Base-by-base conservation (phyloP, 2,329 filamentous ascomycete species). In the Tolypocladium endophyticum region DNA sequence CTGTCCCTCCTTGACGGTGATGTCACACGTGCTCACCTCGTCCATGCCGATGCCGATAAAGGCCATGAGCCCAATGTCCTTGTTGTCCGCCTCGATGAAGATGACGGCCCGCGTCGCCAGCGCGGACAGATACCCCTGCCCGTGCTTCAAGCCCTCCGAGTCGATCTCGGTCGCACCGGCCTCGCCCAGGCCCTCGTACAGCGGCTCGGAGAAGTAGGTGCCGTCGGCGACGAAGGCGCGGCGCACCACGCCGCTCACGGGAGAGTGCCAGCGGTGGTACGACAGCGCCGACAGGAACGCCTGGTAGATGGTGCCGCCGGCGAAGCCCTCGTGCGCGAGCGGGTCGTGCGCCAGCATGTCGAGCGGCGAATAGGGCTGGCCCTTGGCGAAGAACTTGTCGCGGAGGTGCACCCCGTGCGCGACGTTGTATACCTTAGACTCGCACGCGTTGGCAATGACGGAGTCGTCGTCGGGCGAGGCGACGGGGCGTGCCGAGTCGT, bases 1-100 rank as follows among this genome's bases (percentile, higher is more conserved):
- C 68, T 90, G 79, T 0, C 87, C 87, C 67, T 86, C 81, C 65
- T 78, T 78, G 14, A 89, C 86, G 0, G 83, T 87, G 56, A 89
- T 85, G 57, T 90, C 87, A 66, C 87, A 90, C 0, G 86, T 86
- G 60, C 82, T 87, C 16, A 91, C 88, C 72, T 92, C 88, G 50
- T 85, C 86, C 88, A 92, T 91, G 1, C 88, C 89, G 4, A 92
- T 81, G 1, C 82, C 84, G 16, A 92, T 75, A 63, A 91, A 87
- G 0, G 81, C 85, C 77, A 92, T 81, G 38, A 91, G 72, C 0
- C 88, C 88, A 43, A 91, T 84, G 1, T 76, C 77, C 1, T 79
- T 76, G 63, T 89, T 86, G 63, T 89, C 87, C 0, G 87, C 86
- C 69, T 90, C 79, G 61, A 91, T 83, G 67, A 88, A 83, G 63